Base-by-base conservation (phyloP, 202 grass and related monocot species). In the Panicum hallii region DNA sequence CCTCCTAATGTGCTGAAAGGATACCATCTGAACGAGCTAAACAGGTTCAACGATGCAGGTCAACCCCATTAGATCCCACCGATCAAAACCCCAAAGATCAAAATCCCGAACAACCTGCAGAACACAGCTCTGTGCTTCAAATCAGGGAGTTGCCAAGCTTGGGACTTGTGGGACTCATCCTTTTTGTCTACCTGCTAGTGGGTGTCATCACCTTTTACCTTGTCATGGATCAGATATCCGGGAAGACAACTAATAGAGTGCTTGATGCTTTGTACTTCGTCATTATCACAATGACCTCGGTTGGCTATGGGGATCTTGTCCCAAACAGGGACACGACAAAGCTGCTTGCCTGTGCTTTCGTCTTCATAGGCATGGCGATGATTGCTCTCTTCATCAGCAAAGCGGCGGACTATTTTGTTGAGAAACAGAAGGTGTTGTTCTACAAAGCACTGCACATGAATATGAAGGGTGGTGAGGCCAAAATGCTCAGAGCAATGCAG, bases 361-460 rank as follows among this genome's bases (percentile, higher is more conserved):
- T 98, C 22, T 92, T 98, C 71, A 70, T 61, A 1, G 95, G 95
- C 61, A 84, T 95, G 89, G 87, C 73, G 5, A 54, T 98, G 19
- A 80, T 87, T 56, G 91, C 85, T 78, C 78, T 92, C 72, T 81
- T 95, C 48, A 69, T 98, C 56, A 98, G 86, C 75, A 90, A 90
- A 72, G 81, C 83, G 17, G 93, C 93, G 19, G 95, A 98, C 76
- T 93, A 91, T 67, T 82, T 98, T 65, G 90, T 98, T 4, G 95
- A 98, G 64, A 98, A 98, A 78, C 95, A 98, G 84, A 93, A 98
- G 82, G 83, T 98, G 70, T 89, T 98, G 74, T 90, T 85, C 36
- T 38, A 38, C 79, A 93, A 92, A 88, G 91, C 89, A 73, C 64
- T 93, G 53, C 91, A 95, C 57, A 91, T 38, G 36, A 38, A 38